Base-by-base conservation (phyloP, 176 grass and related monocot species). In the Cenchrus fungigraminus region DNA sequence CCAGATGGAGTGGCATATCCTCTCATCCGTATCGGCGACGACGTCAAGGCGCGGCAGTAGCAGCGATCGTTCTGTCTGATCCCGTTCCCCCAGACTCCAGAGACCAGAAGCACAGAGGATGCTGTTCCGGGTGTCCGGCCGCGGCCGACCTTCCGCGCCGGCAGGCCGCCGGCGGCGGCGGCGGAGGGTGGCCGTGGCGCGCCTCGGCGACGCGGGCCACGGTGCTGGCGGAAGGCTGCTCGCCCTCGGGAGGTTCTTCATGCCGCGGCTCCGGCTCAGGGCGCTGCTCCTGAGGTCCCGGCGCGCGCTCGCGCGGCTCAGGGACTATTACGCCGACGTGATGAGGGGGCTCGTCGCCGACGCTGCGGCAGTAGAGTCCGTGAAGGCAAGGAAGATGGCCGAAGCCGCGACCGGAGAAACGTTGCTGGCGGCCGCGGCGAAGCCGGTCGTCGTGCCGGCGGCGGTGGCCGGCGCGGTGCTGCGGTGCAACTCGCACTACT, bases 401-500 rank as follows among this genome's bases (percentile, higher is more conserved):
- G 78, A 57, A 10, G 16, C 4, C 73, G 34, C 8, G 46, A 25
- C 37, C 3, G 62, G 40, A 25, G 56, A 9, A 20, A 17, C 42
- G 76, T 0, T 14, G 45, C 45, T 9, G 83, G 65, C 17, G 42
- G 15, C 28, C 42, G 63, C 20, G 60, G 73, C 13, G 77, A 81
- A 22, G 68, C 8, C 66, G 42, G 66, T 14, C 1, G 62, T 76
- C 70, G 67, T 87, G 77, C 58, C 85, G 19, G 29, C 66, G 42
- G 58, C 12, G 68, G 59, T 72, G 16, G 28, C 76, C 45, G 66
- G 76, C 68, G 15, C 47, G 5, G 77, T 65, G 46, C 68, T 86
- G 28, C 3, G 84, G 31, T 87, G 86, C 79, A 74, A 76, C 40
- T 87, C 79, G 13, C 71, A 70, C 40, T 68, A 77, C 62, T 82